Evolutionary conservation across 176 grass and related monocot species (phyloP), one percentile per base, ranked within the genome.

Genomic region (Oryza longistaminata): DNA sequence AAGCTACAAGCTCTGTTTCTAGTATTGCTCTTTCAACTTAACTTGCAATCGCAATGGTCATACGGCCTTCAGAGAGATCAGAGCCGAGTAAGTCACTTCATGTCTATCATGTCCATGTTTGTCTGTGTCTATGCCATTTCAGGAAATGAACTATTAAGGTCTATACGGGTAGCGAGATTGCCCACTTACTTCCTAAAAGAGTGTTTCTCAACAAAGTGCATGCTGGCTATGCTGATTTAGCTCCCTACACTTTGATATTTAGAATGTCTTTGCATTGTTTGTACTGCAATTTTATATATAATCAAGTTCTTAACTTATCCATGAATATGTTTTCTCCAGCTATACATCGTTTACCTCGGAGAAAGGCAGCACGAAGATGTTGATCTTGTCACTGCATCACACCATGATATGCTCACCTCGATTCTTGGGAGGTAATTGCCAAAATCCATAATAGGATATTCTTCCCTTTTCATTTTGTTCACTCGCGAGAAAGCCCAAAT

Each of bases 301-400:
- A 64, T 11, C 10, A 11, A 64, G 14, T 64, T 64, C 22, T 64
- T 26, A 64, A 64, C 24, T 26, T 1, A 64, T 27, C 3, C 61
- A 3, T 64, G 9, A 25, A 1, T 64, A 27, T 11, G 10, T 42
- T 10, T 71, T 71, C 49, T 44, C 44, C 70, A 73, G 72, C 16
- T 74, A 50, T 77, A 91, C 72, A 64, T 94, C 8, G 92, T 88
- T 62, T 86, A 88, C 78, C n/a, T 94, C 42, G 86, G 88, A 24
- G 75, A 91, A 68, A 91, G 68, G 77, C 77, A 55, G 14, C 83
- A 94, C 17, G 37, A 91, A 7, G 86, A 91, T 19, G 82, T 83
- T 19, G 21, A 81, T 34, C 83, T 83, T 55, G 88, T 88, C 7
- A 91, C 65, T 1, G 79, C 52, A 1, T 89, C 79, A 2, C 90